Percentiles rank a stretch among this genome's conserved stretches.
phyloP scores from a whole-genome alignment of 257 asterid species.

The Leonotis leonurus region DNA sequence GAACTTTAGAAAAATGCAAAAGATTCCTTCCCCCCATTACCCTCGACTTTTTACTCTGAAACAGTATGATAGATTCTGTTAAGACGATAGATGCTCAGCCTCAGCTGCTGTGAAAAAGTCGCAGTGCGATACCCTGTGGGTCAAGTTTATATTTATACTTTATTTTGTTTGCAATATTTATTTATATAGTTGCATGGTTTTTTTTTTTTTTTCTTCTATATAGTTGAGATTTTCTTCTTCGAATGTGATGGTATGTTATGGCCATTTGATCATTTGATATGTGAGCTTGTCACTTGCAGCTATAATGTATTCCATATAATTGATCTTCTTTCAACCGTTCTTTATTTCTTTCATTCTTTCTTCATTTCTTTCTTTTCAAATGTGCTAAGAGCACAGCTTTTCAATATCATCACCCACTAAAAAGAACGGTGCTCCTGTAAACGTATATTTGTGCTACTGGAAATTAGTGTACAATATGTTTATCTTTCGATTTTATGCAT shows the following conservation, averaged over 20 bases:
- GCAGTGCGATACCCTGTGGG: constrained; percentile 13
- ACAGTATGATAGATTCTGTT: constrained; percentile 20
- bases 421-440: too few species aligned
- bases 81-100: constrained; percentile 11
- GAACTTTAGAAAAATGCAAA: constrained; percentile 18
- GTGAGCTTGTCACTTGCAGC: too few species aligned
- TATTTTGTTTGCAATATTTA: neutral
- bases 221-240: neutral
- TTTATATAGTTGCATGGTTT: neutral
- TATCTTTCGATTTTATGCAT: too few species aligned
- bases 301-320: too few species aligned
- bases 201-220: neutral
- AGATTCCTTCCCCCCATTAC: constrained; percentile 21
- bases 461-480: too few species aligned
- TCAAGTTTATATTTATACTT: neutral
- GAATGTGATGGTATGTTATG: neutral
- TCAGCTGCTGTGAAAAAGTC: constrained; percentile 9
- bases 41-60: constrained; percentile 1
- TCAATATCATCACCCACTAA: too few species aligned
- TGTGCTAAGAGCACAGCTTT: too few species aligned
- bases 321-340: too few species aligned
- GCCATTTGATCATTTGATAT: neutral
- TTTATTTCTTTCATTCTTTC: too few species aligned
- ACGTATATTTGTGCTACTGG: too few species aligned
- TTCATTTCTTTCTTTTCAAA: too few species aligned